Evolutionary conservation across 163 green algal species (phyloP), one percentile per base, ranked within the genome.

Genomic region (Chlorella variabilis): DNA sequence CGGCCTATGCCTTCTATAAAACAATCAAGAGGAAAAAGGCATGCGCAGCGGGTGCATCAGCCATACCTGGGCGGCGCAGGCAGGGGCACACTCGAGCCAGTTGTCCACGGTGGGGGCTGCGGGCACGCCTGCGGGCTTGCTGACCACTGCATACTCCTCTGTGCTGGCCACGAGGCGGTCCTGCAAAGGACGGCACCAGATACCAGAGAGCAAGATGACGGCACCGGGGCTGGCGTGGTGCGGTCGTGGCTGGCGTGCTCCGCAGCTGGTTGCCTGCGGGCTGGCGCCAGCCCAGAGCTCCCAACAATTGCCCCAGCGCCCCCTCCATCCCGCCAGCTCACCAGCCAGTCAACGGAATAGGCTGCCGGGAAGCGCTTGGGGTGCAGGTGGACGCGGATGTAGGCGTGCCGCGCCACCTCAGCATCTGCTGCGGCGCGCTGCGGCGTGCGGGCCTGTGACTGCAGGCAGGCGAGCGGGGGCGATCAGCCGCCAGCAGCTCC

Each of bases 101-200:
- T 97, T 97, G 84, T 96, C 93, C 4, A 95, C 92, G 0, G 90
- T 95, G 18, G 88, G 77, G n/a, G 86, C 73, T 3, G 93, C 91
- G 63, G 91, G 92, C 39, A 97, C 80, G 25, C 91, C 90, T 7
- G 87, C 38, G 1, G 93, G 93, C 86, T 97, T 97, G 88, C 91
- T 86, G 8, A 96, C 78, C 29, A 94, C 90, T 31, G 94, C 85
- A 63, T 76, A 94, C 39, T 91, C 83, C 0, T 65, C 36, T 2
- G 15, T 51, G 29, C 85, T 63, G 15, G 74, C 76, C 15, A 96
- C 25, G 0, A 96, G 39, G 0, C 86, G 74, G 15, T 74, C 49
- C 85, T 89, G 73, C 7, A 48, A 20, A 13, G 21, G 34, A 33
- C 34, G 41, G 17, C 20, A 29, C 3, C 2, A n/a, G n/a, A n/a